Evolutionary conservation across 352 stramenopile species (phyloP), one percentile per base, ranked within the genome.

Genomic region (Albugo laibachii): DNA sequence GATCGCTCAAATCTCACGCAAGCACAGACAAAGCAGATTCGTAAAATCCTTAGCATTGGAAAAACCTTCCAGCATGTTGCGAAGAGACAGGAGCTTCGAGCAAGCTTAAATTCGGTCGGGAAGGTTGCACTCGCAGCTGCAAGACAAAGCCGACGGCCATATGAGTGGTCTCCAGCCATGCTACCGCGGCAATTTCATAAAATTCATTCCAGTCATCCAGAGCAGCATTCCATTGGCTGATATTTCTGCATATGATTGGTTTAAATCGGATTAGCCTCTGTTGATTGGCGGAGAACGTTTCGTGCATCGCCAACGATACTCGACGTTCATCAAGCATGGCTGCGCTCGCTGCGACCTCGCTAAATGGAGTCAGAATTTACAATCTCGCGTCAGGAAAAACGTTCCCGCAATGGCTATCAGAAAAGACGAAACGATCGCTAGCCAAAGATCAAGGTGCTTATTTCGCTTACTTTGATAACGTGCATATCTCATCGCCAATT

Each of bases 341-440:
- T 41, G 65, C 73, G 59, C 64, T 92, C 41, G 71, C 78, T 24
- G 75, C 78, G 45, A 81, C 77, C 48, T 85, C 78, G 56, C 71
- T 92, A 41, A 92, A 92, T 72, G 85, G 87, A 53, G 80, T 95
- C 49, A 94, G 94, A 62, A 96, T 97, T 56, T 97, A 98, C 73
- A 95, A 94, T 57, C 72, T 98, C 41, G 88, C 86, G 45, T 94
- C 88, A 12, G 85, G 88, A 42, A 94, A 94, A 54, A 86, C 82
- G 24, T 69, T 98, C 44, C 92, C 92, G 16, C 83, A 97, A 70
- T 98, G 88, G 88, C 58, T 96, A 34, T 76, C 80, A 5, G 88
- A 97, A 55, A 93, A 93, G 56, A 80, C 82, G 47, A 74, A 77
- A 50, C 68, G 73, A 45, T 59, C 64, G 24, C 66, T 92, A 13